Conservation (phyloP, 768 basidiomycete species). For the Pleurotus platypus region DNA sequence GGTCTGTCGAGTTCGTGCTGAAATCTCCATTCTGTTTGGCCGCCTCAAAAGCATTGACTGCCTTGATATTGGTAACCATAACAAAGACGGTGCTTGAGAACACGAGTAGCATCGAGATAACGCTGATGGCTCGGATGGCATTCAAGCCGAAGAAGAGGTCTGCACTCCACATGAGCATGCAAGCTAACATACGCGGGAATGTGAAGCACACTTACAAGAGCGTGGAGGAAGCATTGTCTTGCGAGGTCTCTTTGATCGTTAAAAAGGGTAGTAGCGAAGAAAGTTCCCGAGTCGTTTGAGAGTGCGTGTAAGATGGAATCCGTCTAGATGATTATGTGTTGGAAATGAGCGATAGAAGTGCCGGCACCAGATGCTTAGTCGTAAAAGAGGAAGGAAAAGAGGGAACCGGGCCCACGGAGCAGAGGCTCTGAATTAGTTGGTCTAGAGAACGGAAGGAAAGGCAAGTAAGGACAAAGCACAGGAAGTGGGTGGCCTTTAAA, state of each 20-base stretch:
- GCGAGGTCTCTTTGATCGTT: slow-evolving; percentile 8
- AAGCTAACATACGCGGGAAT: background rate
- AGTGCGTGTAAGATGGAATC: background rate
- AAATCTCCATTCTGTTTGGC: slow-evolving; percentile 24
- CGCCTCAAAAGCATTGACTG: slow-evolving; percentile 63
- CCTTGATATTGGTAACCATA: slow-evolving; percentile 68
- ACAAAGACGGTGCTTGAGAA: slow-evolving; percentile 77
- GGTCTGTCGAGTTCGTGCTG: slow-evolving; percentile 17
- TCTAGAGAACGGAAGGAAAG: background rate
- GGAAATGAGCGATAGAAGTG: slow-evolving; percentile 1
- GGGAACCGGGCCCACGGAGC: background rate
- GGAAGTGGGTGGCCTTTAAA: background rate
- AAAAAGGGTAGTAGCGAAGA: background rate
- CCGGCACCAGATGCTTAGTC: slow-evolving; percentile 11
- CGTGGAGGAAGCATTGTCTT: slow-evolving; percentile 39
- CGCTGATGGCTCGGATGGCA: slow-evolving; percentile 70
- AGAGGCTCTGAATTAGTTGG: background rate
- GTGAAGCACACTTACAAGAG: slow-evolving; percentile 36
- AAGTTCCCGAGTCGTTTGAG: background rate
- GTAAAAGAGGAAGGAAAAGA: background rate
- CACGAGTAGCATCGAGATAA: slow-evolving; percentile 75
- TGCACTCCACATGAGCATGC: slow-evolving; percentile 14
- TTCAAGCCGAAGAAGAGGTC: slow-evolving; percentile 79
- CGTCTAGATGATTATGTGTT: background rate
- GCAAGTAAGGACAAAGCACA: background rate